These are phyloP conservation scores for Globisporangium parvum DNA, from an alignment of 352 stramenopile species.

Conservation along the genomic window DNA sequence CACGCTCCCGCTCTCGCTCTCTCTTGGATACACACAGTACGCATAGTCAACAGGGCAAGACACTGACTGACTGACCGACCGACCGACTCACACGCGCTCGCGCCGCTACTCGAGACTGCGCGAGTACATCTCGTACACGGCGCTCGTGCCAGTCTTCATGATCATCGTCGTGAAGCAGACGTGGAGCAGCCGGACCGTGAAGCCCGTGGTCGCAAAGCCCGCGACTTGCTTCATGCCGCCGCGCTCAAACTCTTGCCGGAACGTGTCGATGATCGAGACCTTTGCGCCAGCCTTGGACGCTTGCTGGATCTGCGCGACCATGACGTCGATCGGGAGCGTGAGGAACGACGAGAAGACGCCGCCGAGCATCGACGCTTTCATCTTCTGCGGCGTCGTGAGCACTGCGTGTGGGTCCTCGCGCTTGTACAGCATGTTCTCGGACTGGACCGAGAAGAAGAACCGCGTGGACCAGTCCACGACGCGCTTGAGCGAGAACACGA, in stretches of 20 bases:
- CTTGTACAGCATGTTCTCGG: constrained; percentile 78
- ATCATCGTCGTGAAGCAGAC: constrained; percentile 89
- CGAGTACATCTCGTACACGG: constrained; percentile 65
- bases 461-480: constrained; percentile 91
- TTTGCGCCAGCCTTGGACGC: constrained; percentile 82
- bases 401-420: constrained; percentile 47
- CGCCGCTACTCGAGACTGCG: constrained; percentile 32
- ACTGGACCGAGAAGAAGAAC: constrained; percentile 89
- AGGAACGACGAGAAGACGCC: constrained; percentile 67
- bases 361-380: constrained; percentile 78
- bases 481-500: constrained; percentile 90
- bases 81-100: too few species aligned
- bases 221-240: constrained; percentile 76
- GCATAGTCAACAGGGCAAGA: too few species aligned
- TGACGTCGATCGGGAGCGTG: constrained; percentile 90
- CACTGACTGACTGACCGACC: too few species aligned
- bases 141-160: constrained; percentile 84
- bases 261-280: constrained; percentile 69
- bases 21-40: background rate
- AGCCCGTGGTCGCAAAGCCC: constrained; percentile 78
- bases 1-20: background rate
- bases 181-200: constrained; percentile 64
- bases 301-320: constrained; percentile 92
- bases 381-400: constrained; percentile 69
- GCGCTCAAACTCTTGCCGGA: constrained; percentile 66